Evolutionary conservation across 345 rosid genomes (phyloP).

Genomic region (Trapa incisa): DNA sequence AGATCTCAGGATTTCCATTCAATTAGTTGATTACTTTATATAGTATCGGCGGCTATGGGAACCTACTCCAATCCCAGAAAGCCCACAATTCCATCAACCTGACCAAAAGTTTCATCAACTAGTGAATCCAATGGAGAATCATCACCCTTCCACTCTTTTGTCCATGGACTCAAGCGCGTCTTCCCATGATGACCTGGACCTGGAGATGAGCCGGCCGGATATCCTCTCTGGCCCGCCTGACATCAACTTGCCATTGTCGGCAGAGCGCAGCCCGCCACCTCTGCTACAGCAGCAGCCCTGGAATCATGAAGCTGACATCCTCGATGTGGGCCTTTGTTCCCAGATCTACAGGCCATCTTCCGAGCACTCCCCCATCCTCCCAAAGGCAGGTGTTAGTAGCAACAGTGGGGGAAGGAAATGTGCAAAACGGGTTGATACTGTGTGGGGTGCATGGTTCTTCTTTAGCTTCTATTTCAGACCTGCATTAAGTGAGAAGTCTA

Average conservation of each 20-base stretch:
- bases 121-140: constrained; percentile 65
- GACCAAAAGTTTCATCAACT: background rate
- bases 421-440: constrained; percentile 66
- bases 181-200: constrained; percentile 77
- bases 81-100: constrained; percentile 16
- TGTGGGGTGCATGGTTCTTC: constrained; percentile 99
- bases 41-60: constrained; percentile 31
- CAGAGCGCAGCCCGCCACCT: constrained; percentile 74
- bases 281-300: constrained; percentile 20
- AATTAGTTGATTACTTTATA: constrained; percentile 9
- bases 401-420: constrained; percentile 39
- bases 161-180: constrained; percentile 93
- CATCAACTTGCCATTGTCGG: constrained; percentile 80
- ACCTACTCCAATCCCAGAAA: constrained; percentile 21
- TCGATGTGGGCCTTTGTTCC: constrained; percentile 70
- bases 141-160: constrained; percentile 85
- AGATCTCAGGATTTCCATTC: constrained; percentile 24
- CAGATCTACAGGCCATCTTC: constrained; percentile 45
- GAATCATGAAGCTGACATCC: constrained; percentile 51
- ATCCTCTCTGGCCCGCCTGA: constrained; percentile 83
- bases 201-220: constrained; percentile 74
- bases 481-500: constrained; percentile 69
- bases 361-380: constrained; percentile 44
- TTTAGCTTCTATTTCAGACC: constrained; percentile 93
- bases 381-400: constrained; percentile 26